These are phyloP conservation scores for Hypomontagnella monticulosa DNA, from an alignment of 495 filamentous ascomycete species.

Conservation along the genomic window DNA sequence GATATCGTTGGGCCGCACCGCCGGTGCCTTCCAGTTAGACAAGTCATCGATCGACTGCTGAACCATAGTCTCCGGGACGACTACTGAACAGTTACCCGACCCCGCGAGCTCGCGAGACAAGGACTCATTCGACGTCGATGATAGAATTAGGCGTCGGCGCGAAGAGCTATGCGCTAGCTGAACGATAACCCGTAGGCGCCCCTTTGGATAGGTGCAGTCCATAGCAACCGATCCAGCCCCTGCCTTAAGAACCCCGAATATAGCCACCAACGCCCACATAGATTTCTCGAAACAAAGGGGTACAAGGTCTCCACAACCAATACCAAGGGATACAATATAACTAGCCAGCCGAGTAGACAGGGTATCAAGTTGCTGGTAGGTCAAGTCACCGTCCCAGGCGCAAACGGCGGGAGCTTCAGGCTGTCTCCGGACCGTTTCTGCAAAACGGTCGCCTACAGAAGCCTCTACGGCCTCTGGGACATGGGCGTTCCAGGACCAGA, in stretches of 20 bases:
- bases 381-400: background rate
- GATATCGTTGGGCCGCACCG: conserved; percentile 23
- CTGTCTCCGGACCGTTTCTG: no score
- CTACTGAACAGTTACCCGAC: no score
- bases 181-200: conserved; percentile 29
- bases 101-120: no score
- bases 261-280: conserved; percentile 52
- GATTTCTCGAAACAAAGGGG: conserved; percentile 60
- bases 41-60: no score
- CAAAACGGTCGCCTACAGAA: no score
- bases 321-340: conserved; percentile 49
- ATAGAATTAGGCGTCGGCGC: conserved; percentile 1
- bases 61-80: background rate
- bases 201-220: conserved; percentile 12
- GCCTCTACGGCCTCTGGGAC: no score
- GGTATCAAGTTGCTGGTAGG: background rate
- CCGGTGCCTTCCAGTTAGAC: no score
- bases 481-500: no score
- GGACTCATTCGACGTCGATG: no score
- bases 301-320: conserved; percentile 58
- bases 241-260: conserved; percentile 54
- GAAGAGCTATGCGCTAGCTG: no score
- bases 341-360: background rate
- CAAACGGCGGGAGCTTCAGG: no score
- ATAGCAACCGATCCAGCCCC: conserved; percentile 43